These are phyloP conservation scores for Zelopaecilomyces penicillatus DNA, from an alignment of 2,329 filamentous ascomycete species.

Conservation along the genomic window DNA sequence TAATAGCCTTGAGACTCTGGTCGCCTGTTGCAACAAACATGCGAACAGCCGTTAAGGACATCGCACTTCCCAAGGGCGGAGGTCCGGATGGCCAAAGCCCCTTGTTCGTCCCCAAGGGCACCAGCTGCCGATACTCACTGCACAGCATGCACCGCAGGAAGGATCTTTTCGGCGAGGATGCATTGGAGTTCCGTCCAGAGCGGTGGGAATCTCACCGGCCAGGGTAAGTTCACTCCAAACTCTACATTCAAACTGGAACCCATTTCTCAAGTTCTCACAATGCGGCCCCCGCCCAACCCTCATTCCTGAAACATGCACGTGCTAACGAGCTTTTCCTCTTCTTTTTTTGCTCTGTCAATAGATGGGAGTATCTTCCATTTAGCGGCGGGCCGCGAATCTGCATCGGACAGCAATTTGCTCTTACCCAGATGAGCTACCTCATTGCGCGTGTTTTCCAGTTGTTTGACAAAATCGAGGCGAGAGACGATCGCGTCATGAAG, in stretches of 20 bases:
- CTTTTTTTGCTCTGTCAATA: conserved; percentile 1
- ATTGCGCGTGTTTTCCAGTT: conserved; percentile 25
- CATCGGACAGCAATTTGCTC: conserved; percentile 35
- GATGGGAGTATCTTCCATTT: conserved; percentile 36
- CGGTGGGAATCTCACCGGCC: conserved; percentile 31
- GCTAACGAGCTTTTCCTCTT: background rate
- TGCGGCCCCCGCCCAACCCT: background rate
- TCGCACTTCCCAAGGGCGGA: conserved; percentile 32
- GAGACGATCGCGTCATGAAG: conserved; percentile 18
- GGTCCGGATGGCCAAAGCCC: conserved; percentile 30
- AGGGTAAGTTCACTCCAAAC: conserved; percentile 18
- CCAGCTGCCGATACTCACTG: conserved; percentile 26
- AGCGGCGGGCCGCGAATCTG: conserved; percentile 37
- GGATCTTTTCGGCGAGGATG: conserved; percentile 34
- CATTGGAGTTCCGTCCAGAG: conserved; percentile 35
- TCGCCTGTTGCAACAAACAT: conserved; percentile 36
- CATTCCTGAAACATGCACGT: background rate
- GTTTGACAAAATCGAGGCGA: conserved; percentile 20
- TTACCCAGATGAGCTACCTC: conserved; percentile 31
- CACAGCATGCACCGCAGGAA: conserved; percentile 30
- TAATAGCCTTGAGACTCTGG: conserved; percentile 33
- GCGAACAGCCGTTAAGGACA: conserved; percentile 32
- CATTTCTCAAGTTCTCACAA: background rate
- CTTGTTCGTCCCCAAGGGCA: conserved; percentile 30
- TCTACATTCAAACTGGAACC: conserved; percentile 3